Evolutionary conservation across 2,329 filamentous ascomycete genomes (phyloP), one percentile per base, ranked within the genome.

Genomic region (Fusarium solani-melongenae): DNA sequence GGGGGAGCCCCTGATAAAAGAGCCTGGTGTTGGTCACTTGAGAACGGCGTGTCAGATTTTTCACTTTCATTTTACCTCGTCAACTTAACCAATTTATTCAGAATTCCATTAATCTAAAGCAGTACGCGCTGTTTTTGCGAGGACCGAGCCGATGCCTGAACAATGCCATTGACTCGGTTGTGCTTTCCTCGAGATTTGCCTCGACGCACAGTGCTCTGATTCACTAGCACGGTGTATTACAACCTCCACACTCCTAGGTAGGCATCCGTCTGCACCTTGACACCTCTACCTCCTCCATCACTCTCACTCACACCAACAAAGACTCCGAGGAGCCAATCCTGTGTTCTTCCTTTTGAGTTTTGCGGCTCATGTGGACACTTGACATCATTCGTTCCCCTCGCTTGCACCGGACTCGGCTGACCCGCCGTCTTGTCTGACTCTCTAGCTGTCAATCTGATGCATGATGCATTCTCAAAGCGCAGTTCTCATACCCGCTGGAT

Each of bases 401-500:
- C 31, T 39, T 38, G 31, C 44, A 39, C 20, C 38, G 17, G 39
- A 17, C 27, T 44, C 56, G 27, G 53, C 36, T 24, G 51, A 39
- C 22, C 49, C 27, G 44, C 22, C 33, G 17, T 17, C 62, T 6
- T 22, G 38, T 59, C 33, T 44, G 56, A 56, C 11, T 39, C 17
- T 15, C 51, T 41, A 34, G 38, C 36, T 31, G n/a, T 62, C 51
- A 24, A 20, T 31, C 39, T 22, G 31, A 60, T 58, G 24, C 39
- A 14, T 12, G 31, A 51, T 77, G 80, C 72, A 61, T 65, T 38
- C 64, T 51, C 51, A 64, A 60, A 27, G 38, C 46, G 60, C 73
- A 38, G 59, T 73, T 39, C 85, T 84, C 68, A 84, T 87, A 61
- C 84, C 85, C 1, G 78, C 79, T 22, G 86, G 86, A 58, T 84